phyloP scores from a whole-genome alignment of 371 early-diverging fungal species.

The Capniomyces stellatus region DNA sequence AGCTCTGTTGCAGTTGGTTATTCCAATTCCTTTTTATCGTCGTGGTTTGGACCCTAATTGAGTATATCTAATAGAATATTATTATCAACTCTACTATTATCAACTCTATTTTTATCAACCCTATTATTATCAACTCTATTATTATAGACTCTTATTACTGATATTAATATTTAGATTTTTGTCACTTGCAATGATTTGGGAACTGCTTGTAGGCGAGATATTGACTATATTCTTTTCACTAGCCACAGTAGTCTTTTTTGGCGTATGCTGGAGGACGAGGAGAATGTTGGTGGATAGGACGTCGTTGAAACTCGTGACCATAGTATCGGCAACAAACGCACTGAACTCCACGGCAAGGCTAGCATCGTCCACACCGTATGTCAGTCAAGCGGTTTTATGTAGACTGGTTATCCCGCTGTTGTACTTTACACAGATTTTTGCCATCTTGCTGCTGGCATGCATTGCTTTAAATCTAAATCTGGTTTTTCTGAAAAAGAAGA shows the following conservation, averaged over 20 bases:
- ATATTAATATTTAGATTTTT: too few species aligned
- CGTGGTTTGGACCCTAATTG: too few species aligned
- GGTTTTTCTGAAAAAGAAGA: not conserved
- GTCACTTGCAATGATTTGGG: too few species aligned
- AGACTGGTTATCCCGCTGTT: not conserved
- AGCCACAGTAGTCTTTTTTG: not conserved
- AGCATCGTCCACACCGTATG: not conserved
- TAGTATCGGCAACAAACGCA: not conserved
- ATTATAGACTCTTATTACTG: too few species aligned
- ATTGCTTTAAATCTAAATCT: conserved; percentile 1
- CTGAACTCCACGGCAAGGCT: not conserved
- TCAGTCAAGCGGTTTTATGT: not conserved
- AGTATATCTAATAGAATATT: too few species aligned
- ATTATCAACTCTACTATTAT: too few species aligned
- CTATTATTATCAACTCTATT: too few species aligned
- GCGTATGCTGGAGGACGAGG: not conserved
- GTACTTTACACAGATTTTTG: not conserved
- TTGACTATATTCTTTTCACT: not conserved
- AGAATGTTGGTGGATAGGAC: not conserved
- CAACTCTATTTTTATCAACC: too few species aligned
- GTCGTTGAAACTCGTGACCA: not conserved
- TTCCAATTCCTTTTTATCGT: too few species aligned
- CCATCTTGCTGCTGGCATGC: not conserved
- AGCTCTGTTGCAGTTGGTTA: too few species aligned
- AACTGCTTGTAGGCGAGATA: too few species aligned